Evolutionary conservation across 1,284 basidiomycete genomes (phyloP), one percentile per base, ranked within the genome.

Genomic region (Cutaneotrichosporon arboriforme): DNA sequence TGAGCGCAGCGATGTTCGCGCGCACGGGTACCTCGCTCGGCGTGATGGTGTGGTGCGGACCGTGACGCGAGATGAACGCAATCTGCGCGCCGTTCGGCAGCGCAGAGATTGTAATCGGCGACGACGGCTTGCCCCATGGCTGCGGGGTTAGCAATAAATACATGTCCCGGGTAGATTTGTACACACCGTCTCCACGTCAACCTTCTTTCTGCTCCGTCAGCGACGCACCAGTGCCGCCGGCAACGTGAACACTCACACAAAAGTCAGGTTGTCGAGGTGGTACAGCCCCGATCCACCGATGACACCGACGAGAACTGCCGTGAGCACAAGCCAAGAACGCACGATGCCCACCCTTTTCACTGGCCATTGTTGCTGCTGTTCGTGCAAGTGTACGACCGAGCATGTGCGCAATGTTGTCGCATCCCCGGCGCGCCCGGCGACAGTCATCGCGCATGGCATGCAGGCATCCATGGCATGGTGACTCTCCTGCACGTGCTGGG

Each of bases 1-100:
- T 97, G 63, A 97, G 81, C 0, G 93, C 93, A 14, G 93, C 88
- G 69, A 97, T 93, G 80, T 98, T 97, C 60, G 93, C 94, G 47
- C 89, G 84, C 2, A 80, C 77, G 37, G 91, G 91, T 1, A 97
- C 86, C 41, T 81, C 75, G 13, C 88, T 86, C 3, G 91, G 91
- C 17, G 81, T 74, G 66, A 79, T 77, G 58, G 78, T 81, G 77
- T 98, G 94, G 2, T 82, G 79, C 17, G 77, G 69, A 15, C 93
- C 93, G 71, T 97, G 94, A 12, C 94, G 84, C 0, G 94, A 87
- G 49, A 98, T 78, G 78, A 98, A 97, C 39, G 94, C 96, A 62
- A 97, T 78, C 45, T 81, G 81, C 4, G 81, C 80, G 22, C 90
- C 89, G 0, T 84, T 84, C 2, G 88, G 85, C 21, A 94, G 84